These are phyloP conservation scores for Flaveria sonorensis DNA, from an alignment of 129 eudicot species.

Conservation along the genomic window DNA sequence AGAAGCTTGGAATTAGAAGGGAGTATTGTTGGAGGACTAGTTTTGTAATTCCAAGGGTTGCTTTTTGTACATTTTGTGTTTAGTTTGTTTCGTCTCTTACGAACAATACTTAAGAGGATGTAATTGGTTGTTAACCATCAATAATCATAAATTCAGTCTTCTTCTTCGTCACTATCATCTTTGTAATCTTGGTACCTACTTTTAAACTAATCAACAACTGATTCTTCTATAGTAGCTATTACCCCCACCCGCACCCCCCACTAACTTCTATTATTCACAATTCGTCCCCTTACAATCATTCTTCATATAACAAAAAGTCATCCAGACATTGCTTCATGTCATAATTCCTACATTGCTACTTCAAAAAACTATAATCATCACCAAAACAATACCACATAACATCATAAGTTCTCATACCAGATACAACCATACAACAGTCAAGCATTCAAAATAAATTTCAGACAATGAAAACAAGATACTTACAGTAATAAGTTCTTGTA, in stretches of 20 bases:
- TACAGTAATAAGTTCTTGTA: slow-evolving; percentile 87
- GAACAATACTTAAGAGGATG: too few relatives aligned
- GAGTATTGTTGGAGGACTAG: too few relatives aligned
- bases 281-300: not conserved
- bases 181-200: too few relatives aligned
- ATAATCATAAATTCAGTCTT: too few relatives aligned
- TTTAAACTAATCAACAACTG: not conserved
- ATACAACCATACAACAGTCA: not conserved
- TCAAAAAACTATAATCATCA: not conserved
- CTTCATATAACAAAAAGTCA: not conserved
- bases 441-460: not conserved
- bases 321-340: slow-evolving; percentile 6
- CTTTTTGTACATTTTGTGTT: too few relatives aligned
- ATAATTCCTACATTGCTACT: not conserved
- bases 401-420: slow-evolving; percentile 8
- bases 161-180: too few relatives aligned
- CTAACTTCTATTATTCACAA: not conserved
- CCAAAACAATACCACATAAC: slow-evolving; percentile 13
- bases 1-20: too few relatives aligned
- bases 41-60: too few relatives aligned
- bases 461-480: slow-evolving; percentile 29
- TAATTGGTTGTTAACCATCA: too few relatives aligned
- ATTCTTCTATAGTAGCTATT: not conserved
- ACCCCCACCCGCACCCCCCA: not conserved
- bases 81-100: too few relatives aligned